Evolutionary conservation across 108 stramenopile genomes (phyloP).

Genomic region (Pseudonitzschia multiseries): DNA sequence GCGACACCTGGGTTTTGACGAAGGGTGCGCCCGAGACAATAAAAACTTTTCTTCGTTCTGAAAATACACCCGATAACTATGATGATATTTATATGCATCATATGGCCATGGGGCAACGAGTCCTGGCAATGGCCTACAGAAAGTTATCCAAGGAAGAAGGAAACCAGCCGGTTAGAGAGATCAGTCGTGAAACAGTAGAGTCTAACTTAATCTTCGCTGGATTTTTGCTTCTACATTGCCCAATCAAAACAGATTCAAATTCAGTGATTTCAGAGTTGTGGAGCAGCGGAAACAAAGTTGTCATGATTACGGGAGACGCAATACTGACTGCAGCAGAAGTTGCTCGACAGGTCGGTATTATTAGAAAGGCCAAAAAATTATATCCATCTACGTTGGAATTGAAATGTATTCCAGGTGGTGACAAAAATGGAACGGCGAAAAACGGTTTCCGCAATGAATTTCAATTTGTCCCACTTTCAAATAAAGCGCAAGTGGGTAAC

Average conservation of each 20-base stretch:
- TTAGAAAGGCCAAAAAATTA: slow-evolving; percentile 13
- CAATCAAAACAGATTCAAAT: slow-evolving; percentile 89
- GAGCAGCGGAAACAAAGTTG: slow-evolving; percentile 57
- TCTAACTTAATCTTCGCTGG: slow-evolving; percentile 82
- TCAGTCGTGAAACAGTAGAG: slow-evolving; percentile 63
- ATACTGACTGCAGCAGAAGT: slow-evolving; percentile 93
- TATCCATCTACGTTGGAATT: slow-evolving; percentile 14
- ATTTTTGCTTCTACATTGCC: slow-evolving; percentile 91
- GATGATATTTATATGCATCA: slow-evolving; percentile 72
- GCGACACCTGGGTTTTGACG: slow-evolving; percentile 51
- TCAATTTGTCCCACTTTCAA: slow-evolving; percentile 22
- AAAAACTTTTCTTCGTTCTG: slow-evolving; percentile 56
- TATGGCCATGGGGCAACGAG: slow-evolving; percentile 85
- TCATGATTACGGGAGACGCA: slow-evolving; percentile 98
- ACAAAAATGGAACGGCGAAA: background rate
- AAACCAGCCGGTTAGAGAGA: slow-evolving; percentile 27
- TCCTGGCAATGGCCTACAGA: slow-evolving; percentile 81
- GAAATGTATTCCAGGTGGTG: background rate
- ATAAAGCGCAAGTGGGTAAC: background rate
- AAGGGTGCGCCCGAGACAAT: slow-evolving; percentile 97
- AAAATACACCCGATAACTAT: slow-evolving; percentile 70
- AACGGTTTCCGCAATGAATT: slow-evolving; percentile 9
- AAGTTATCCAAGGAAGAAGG: slow-evolving; percentile 23
- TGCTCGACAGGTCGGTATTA: slow-evolving; percentile 81
- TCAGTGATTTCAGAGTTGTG: slow-evolving; percentile 81